Evolutionary conservation across 225 moss, liverwort and hornwort genomes (phyloP), one percentile per base, ranked within the genome.

Genomic region (Polytrichum commune): DNA sequence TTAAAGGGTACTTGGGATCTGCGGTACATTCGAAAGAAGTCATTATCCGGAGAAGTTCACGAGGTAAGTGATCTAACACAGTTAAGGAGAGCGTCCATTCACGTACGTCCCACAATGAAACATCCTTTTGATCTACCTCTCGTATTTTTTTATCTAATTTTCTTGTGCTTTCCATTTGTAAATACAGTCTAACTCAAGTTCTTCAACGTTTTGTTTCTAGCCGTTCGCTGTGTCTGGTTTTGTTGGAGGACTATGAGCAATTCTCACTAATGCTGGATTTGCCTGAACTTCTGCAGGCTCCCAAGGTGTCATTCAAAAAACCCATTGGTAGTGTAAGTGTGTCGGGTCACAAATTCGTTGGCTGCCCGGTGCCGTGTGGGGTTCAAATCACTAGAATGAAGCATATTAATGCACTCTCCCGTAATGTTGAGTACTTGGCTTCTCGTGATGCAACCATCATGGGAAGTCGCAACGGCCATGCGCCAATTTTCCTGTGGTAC

Each of bases 391-490:
- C 97, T 29, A 88, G 97, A 63, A 80, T 90, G 85, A 83, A 91
- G 80, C 92, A 97, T 55, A 92, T 97, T 27, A 83, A 90, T 61
- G 77, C 65, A 22, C 75, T 97, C 27, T 97, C 94, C 35, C 92
- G 82, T 26, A 94, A 97, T 77, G 94, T 97, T 27, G 97, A 97
- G 74, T 97, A 97, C 71, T 69, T 97, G 71, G 94, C 97, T 78
- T 97, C 97, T 29, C 90, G 94, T 77, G 97, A 97, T 79, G 97
- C 97, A 60, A 97, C 97, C 8, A 97, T 97, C 70, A 97, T 97
- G 97, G 97, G 97, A 63, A 97, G 97, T 74, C 89, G 97, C 53
- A 97, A 97, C 62, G 97, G 97, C 38, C 97, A 97, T 78, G 97
- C 97, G 60, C 97, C 97, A 26, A 88, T 97, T 66, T 97, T 97